Evolutionary conservation across 1,284 basidiomycete genomes (phyloP).

Genomic region (Ceratobasidium sp.): DNA sequence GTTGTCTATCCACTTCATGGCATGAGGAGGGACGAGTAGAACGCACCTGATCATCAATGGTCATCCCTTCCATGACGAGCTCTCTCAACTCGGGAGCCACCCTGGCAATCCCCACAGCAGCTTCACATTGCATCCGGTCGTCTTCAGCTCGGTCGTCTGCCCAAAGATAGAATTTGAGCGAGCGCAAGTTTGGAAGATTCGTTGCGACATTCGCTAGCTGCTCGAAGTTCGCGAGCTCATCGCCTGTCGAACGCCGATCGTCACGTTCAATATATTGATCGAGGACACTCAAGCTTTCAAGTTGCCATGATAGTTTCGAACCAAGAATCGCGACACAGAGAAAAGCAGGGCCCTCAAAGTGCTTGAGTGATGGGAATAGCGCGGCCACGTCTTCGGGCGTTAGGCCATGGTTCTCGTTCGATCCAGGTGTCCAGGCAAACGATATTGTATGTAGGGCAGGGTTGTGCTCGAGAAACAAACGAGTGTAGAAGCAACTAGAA

Average conservation of each 20-base stretch:
- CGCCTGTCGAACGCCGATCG: background rate
- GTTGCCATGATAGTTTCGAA: background rate
- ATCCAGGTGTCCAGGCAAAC: background rate
- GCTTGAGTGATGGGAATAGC: constrained; percentile 15
- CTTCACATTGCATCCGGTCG: background rate
- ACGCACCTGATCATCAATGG: constrained; percentile 15
- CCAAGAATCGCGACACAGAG: constrained; percentile 3
- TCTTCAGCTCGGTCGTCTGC: background rate
- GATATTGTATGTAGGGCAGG: constrained; percentile 7
- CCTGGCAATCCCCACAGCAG: background rate
- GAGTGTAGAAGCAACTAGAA: background rate
- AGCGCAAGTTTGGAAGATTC: background rate
- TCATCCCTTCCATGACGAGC: background rate
- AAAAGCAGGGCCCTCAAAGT: constrained; percentile 27
- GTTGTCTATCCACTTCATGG: background rate
- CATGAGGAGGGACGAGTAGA: background rate
- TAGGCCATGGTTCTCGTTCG: background rate
- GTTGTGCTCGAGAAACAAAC: constrained; percentile 2
- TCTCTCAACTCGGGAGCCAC: constrained; percentile 8
- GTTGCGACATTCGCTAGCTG: background rate
- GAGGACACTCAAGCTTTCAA: constrained; percentile 6
- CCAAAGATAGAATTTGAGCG: background rate
- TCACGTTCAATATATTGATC: background rate
- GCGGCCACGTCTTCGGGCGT: background rate
- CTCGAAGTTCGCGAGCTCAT: background rate